These are phyloP conservation scores for Platismatia glauca DNA, from an alignment of 495 filamentous ascomycete genomes.

Conservation along the genomic window DNA sequence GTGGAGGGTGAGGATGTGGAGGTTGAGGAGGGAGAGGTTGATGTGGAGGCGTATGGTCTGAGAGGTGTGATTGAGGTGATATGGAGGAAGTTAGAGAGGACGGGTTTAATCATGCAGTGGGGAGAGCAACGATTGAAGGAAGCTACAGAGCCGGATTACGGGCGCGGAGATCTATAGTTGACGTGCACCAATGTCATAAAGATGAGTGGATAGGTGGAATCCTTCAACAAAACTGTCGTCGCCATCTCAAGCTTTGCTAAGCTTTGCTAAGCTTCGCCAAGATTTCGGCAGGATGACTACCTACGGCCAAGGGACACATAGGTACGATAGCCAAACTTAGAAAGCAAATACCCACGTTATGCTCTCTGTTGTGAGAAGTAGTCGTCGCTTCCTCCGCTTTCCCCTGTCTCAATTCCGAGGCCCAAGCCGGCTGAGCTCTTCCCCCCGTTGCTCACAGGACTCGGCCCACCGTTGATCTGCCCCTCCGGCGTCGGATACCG, in stretches of 20 bases:
- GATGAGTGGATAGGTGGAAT: background rate
- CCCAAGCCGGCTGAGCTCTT: constrained; percentile 1
- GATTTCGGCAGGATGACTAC: no score
- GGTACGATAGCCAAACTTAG: background rate
- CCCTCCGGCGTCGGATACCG: background rate
- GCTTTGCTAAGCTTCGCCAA: background rate
- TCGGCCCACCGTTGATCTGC: background rate
- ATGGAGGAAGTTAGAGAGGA: background rate
- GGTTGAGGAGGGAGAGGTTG: background rate
- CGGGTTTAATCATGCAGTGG: background rate
- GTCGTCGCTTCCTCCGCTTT: background rate
- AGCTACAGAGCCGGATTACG: background rate
- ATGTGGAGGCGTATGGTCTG: background rate
- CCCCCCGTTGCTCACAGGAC: background rate
- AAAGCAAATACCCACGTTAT: background rate
- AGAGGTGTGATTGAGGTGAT: background rate
- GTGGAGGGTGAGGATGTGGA: background rate
- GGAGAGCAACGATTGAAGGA: no score
- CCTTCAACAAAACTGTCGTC: background rate
- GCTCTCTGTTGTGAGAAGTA: constrained; percentile 11
- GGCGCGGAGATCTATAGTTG: background rate
- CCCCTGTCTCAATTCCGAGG: background rate
- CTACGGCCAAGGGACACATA: no score
- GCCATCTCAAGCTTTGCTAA: background rate
- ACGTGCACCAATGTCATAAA: background rate